A percentile compares a stretch with the other conserved stretches of the same genome.
phyloP scores from a whole-genome alignment of 139 green algal genomes.

The Closterium sp. region DNA sequence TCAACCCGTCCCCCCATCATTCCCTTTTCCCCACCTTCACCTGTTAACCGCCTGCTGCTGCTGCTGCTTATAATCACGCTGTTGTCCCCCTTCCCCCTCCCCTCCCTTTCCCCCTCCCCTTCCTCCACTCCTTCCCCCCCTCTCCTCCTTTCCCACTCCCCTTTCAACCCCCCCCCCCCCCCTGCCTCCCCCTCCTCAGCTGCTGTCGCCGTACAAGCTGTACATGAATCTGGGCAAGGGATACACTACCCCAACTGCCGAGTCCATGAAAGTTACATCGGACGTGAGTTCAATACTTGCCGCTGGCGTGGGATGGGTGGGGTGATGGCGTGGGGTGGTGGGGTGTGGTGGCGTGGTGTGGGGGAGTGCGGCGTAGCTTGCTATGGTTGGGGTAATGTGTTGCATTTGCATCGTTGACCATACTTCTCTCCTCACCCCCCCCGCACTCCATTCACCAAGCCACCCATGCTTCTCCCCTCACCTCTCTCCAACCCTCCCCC shows the following conservation, averaged over 20 bases:
- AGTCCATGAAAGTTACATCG: background rate
- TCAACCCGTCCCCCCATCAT: too few relatives aligned
- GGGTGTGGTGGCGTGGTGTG: background rate
- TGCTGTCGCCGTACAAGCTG: background rate
- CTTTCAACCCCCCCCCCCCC: too few relatives aligned
- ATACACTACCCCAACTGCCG: background rate
- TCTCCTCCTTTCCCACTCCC: too few relatives aligned
- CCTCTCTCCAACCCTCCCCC: background rate
- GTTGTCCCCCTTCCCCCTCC: too few relatives aligned
- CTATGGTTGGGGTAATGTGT: background rate
- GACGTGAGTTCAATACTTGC: background rate
- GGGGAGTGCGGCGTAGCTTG: too few relatives aligned
- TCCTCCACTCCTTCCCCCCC: too few relatives aligned
- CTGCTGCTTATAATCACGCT: too few relatives aligned
- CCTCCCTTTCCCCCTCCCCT: too few relatives aligned
- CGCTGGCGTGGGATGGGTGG: background rate
- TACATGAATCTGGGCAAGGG: background rate
- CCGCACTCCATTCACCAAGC: background rate
- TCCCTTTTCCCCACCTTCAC: too few relatives aligned
- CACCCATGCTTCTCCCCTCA: background rate
- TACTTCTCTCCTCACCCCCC: too few relatives aligned
- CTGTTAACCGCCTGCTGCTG: too few relatives aligned
- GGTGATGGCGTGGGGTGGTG: too few relatives aligned
- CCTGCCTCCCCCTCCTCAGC: background rate
- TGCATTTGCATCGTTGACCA: background rate